Percentiles rank a stretch among this genome's conserved stretches.
Evolutionary conservation across 495 filamentous ascomycete species (phyloP).

Genomic region (Hypoxylon trugodes): DNA sequence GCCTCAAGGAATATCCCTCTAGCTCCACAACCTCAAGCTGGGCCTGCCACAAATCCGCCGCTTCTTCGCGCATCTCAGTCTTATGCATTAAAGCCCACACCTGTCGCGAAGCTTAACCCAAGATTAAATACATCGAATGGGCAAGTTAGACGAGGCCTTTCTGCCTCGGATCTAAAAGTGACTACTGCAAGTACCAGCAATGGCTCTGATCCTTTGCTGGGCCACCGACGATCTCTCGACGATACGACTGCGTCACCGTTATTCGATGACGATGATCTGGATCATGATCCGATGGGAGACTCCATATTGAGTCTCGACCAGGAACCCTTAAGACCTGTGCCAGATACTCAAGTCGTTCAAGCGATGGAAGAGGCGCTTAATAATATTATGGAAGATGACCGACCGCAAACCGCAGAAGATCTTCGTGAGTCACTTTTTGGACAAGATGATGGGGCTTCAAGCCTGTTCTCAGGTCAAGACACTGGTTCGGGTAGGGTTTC

Average conservation of each 20-base stretch:
- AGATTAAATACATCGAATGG: slow-evolving; percentile 41
- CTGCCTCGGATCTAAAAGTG: slow-evolving; percentile 53
- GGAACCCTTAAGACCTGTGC: slow-evolving; percentile 48
- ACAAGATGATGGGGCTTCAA: slow-evolving; percentile 60
- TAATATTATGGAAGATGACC: slow-evolving; percentile 84
- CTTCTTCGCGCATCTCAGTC: slow-evolving; percentile 46
- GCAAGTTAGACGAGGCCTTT: slow-evolving; percentile 51
- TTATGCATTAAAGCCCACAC: slow-evolving; percentile 49
- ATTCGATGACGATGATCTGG: slow-evolving; percentile 65
- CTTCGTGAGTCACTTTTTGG: slow-evolving; percentile 64
- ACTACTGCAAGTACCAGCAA: slow-evolving; percentile 43
- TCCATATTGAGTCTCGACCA: slow-evolving; percentile 64
- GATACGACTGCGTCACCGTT: slow-evolving; percentile 54
- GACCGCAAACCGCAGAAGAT: slow-evolving; percentile 68
- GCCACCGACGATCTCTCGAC: slow-evolving; percentile 56
- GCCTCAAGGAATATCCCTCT: slow-evolving; percentile 58
- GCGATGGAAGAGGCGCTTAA: slow-evolving; percentile 96
- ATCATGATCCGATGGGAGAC: slow-evolving; percentile 59
- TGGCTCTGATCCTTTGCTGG: slow-evolving; percentile 46
- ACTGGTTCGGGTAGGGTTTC: slow-evolving; percentile 61
- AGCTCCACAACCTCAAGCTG: slow-evolving; percentile 29
- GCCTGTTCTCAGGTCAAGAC: slow-evolving; percentile 55
- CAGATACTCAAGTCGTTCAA: slow-evolving; percentile 74
- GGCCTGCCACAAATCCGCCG: slow-evolving; percentile 41
- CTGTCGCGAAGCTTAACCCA: slow-evolving; percentile 51